phyloP scores from a whole-genome alignment of 1,284 basidiomycete species.

The Boletus albobrunnescens region DNA sequence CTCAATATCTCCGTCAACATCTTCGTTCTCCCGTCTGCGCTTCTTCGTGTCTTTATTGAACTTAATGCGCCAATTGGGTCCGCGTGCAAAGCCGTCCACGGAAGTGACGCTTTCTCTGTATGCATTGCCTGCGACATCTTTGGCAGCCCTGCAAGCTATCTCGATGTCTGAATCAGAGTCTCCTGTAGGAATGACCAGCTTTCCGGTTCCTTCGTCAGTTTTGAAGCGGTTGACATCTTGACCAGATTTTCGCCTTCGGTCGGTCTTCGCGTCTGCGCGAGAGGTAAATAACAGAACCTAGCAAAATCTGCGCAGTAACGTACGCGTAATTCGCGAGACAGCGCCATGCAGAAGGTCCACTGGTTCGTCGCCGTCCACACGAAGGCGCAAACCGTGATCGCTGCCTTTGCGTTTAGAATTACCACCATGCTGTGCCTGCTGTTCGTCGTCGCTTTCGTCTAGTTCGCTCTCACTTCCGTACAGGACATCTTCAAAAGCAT shows the following conservation, averaged over 20 bases:
- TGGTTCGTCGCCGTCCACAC: constrained; percentile 89
- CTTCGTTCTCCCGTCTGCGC: constrained; percentile 62
- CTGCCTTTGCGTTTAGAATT: constrained; percentile 37
- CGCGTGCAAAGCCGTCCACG: constrained; percentile 85
- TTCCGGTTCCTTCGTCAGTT: constrained; percentile 82
- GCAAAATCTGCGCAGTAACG: constrained; percentile 29
- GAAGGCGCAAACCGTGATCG: constrained; percentile 58
- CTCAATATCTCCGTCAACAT: constrained; percentile 59
- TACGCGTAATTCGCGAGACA: constrained; percentile 75
- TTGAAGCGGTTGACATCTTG: constrained; percentile 87
- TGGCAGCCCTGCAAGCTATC: constrained; percentile 35
- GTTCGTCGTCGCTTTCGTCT: constrained; percentile 72
- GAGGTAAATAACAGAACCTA: constrained; percentile 5
- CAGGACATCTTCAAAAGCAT: constrained; percentile 93
- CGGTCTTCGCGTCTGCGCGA: constrained; percentile 47
- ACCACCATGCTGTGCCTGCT: constrained; percentile 31
- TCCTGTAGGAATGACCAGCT: constrained; percentile 80
- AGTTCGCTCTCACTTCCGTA: constrained; percentile 91
- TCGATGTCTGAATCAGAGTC: constrained; percentile 44
- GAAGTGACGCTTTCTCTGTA: constrained; percentile 82
- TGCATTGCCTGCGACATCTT: constrained; percentile 70
- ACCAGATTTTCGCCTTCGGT: constrained; percentile 71
- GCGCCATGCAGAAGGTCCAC: constrained; percentile 91
- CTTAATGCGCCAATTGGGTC: constrained; percentile 81
- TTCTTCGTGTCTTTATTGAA: constrained; percentile 98